phyloP scores from a whole-genome alignment of 2,329 filamentous ascomycete species.

The Aspergillus sp. region DNA sequence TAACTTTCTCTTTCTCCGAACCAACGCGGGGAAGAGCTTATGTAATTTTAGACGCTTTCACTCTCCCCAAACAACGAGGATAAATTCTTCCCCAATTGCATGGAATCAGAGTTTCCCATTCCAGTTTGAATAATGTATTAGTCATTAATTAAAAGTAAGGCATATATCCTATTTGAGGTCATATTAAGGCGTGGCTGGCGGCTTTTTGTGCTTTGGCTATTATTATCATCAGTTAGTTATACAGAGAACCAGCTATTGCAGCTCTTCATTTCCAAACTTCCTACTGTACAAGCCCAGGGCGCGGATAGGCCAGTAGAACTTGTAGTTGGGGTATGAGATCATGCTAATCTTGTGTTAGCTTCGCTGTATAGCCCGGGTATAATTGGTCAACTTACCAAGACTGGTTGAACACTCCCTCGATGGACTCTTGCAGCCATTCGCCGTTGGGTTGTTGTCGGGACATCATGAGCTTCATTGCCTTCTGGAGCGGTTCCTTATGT shows the following conservation, averaged over 20 bases:
- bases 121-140: background rate
- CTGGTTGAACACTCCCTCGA: slow-evolving; percentile 98
- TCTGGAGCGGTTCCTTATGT: slow-evolving; percentile 68
- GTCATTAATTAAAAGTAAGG: background rate
- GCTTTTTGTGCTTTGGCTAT: background rate
- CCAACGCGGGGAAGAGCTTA: slow-evolving; percentile 9
- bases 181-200: background rate
- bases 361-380: slow-evolving; percentile 8
- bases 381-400: slow-evolving; percentile 67
- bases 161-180: background rate
- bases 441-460: slow-evolving; percentile 80
- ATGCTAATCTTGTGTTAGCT: slow-evolving; percentile 57
- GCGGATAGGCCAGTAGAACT: slow-evolving; percentile 92
- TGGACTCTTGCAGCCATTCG: slow-evolving; percentile 92
- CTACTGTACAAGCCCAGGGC: slow-evolving; percentile 85
- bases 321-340: slow-evolving; percentile 99
- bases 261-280: slow-evolving; percentile 65
- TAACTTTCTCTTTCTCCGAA: slow-evolving; percentile 7
- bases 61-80: background rate
- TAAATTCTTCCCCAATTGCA: background rate
- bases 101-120: background rate
- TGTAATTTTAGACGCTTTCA: background rate
- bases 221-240: background rate
- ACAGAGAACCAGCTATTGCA: slow-evolving; percentile 34
- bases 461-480: slow-evolving; percentile 79